Conservation (phyloP, 495 filamentous ascomycete genomes). For the Penicillium manginii region DNA sequence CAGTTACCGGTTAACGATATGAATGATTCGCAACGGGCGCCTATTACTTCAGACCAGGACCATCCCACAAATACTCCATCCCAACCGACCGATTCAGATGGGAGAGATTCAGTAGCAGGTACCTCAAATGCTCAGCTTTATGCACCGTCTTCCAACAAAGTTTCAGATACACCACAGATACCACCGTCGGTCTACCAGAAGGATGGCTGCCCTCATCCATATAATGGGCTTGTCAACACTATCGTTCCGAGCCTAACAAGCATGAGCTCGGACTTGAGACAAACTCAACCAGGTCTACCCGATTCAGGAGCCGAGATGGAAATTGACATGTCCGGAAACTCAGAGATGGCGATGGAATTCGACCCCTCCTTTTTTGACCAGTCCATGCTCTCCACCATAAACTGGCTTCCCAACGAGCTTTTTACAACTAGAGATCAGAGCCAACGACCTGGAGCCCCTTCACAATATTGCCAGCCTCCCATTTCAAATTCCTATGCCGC, state of each 20-base stretch:
- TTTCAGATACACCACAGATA: conserved; percentile 2
- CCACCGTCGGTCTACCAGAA: conserved; percentile 17
- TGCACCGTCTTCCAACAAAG: conserved; percentile 13
- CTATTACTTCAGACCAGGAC: conserved; percentile 7
- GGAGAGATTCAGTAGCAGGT: conserved; percentile 5
- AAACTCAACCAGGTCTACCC: conserved; percentile 20
- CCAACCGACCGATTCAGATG: conserved; percentile 7
- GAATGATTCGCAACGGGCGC: conserved; percentile 9
- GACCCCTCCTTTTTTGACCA: conserved; percentile 30
- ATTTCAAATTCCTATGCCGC: conserved; percentile 21
- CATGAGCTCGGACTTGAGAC: conserved; percentile 15
- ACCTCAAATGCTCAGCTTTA: conserved; percentile 14
- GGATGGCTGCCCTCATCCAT: conserved; percentile 13
- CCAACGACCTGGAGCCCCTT: conserved; percentile 13
- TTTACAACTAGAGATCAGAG: conserved; percentile 18
- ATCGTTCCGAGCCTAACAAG: conserved; percentile 10
- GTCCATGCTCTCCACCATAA: conserved; percentile 35
- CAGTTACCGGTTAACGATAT: conserved; percentile 24
- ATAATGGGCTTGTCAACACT: conserved; percentile 18
- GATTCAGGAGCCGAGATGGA: conserved; percentile 18
- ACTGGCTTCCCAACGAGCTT: conserved; percentile 42
- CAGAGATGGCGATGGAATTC: conserved; percentile 30
- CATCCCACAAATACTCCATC: not conserved
- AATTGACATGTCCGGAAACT: conserved; percentile 26
- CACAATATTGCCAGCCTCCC: conserved; percentile 23